Evolutionary conservation across 2,329 filamentous ascomycete genomes (phyloP), one percentile per base, ranked within the genome.

Genomic region (Pseudogymnoascus verrucosus): DNA sequence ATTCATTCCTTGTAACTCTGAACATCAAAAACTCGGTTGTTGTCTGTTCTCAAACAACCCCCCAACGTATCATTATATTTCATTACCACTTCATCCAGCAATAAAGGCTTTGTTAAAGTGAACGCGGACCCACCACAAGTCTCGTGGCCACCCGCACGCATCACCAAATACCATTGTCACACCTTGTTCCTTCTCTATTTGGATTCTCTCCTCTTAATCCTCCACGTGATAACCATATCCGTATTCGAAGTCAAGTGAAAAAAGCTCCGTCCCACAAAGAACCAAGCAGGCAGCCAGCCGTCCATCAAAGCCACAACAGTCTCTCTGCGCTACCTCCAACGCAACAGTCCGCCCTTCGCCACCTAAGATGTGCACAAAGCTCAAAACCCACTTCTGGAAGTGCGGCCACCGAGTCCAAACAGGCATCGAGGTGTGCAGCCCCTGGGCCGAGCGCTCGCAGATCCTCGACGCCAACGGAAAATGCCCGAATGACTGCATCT

Each of bases 401-500:
- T 57, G 51, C 16, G 51, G 28, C 1, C 51, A 57, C 28, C 51
- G 51, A 57, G 6, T 57, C 51, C 51, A 57, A 36, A 21, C 2
- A 1, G 28, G 51, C n/a, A 57, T 57, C 16, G 11, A 4, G 7
- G 51, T 19, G 21, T 57, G 51, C 51, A 57, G 51, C 51, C 51
- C 51, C 28, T 57, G 51, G 51, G 51, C 51, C 10, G 51, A 57
- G 28, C 28, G 51, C 51, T 57, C 51, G 10, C 51, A 36, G 51
- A 57, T 57, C 51, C 51, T 57, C n/a, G 51, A 57, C 51, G 16
- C n/a, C n/a, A 36, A 57, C 11, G 28, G 28, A 19, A 57, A 57
- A 57, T 57, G 51, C n/a, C 51, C 51, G 10, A 57, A 57, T 34
- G 51, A 57, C 51, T 19, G 51, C 5, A 16, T 57, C 51, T 57